Percentiles rank a stretch among this genome's conserved stretches.
These are phyloP conservation scores for Leucocoprinus leucothites DNA, from an alignment of 768 basidiomycete genomes.

Conservation along the genomic window DNA sequence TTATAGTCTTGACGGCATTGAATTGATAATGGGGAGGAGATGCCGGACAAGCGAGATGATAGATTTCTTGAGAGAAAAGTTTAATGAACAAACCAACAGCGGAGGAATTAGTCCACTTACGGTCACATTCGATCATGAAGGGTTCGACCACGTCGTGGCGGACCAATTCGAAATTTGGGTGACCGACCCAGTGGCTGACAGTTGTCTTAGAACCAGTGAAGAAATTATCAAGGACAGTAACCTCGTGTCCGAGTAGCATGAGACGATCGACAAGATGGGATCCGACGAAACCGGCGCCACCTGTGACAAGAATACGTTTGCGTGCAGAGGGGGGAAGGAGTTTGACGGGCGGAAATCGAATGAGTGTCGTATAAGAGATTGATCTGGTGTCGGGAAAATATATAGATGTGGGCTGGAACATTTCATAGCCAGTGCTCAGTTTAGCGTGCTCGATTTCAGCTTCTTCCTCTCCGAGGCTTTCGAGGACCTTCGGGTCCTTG, in stretches of 20 bases:
- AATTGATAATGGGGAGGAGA: slow-evolving; percentile 98
- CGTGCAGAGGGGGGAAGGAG: slow-evolving; percentile 73
- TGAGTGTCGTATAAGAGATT: slow-evolving; percentile 90
- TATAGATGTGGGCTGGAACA: slow-evolving; percentile 83
- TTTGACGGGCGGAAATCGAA: slow-evolving; percentile 90
- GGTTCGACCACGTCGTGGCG: slow-evolving; percentile 97
- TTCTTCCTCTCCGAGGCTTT: slow-evolving; percentile 35
- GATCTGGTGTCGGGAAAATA: slow-evolving; percentile 75
- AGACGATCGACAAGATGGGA: slow-evolving; percentile 97
- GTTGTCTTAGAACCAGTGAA: slow-evolving; percentile 99
- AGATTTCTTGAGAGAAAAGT: slow-evolving; percentile 66
- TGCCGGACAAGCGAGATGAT: slow-evolving; percentile 97
- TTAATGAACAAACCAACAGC: slow-evolving; percentile 8
- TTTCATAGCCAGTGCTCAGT: slow-evolving; percentile 45
- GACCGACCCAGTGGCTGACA: slow-evolving; percentile 92
- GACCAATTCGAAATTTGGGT: slow-evolving; percentile 98
- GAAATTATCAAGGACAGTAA: slow-evolving; percentile 97
- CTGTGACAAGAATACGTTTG: slow-evolving; percentile 92
- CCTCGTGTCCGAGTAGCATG: slow-evolving; percentile 97
- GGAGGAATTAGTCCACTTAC: slow-evolving; percentile 42
- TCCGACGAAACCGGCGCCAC: slow-evolving; percentile 99
- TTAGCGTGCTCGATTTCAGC: slow-evolving; percentile 47
- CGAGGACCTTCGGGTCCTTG: slow-evolving; percentile 25
- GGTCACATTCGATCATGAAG: slow-evolving; percentile 98
- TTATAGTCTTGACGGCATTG: slow-evolving; percentile 97